Evolutionary conservation across 2,329 filamentous ascomycete species (phyloP).

Genomic region (Pseudogymnoascus sp.): DNA sequence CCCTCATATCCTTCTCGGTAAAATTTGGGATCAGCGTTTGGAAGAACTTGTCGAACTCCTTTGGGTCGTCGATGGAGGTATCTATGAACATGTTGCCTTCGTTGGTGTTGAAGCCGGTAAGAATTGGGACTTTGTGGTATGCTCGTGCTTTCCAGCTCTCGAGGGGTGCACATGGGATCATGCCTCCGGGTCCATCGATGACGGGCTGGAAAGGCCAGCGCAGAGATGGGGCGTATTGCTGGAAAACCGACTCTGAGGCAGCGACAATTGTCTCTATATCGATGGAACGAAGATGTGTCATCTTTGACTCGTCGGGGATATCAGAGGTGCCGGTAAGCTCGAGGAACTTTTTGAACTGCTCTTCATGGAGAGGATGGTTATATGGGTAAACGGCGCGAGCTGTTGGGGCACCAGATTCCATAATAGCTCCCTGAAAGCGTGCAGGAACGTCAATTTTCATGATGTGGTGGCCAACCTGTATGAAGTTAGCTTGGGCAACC

Average conservation of each 20-base stretch:
- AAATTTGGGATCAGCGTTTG: slow-evolving; percentile 50
- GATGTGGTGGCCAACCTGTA: slow-evolving; percentile 58
- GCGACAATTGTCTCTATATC: slow-evolving; percentile 31
- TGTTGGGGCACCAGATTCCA: slow-evolving; percentile 49
- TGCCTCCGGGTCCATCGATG: slow-evolving; percentile 46
- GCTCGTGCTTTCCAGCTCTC: slow-evolving; percentile 46
- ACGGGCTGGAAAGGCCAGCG: slow-evolving; percentile 62
- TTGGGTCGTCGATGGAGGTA: slow-evolving; percentile 34
- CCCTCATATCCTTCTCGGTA: slow-evolving; percentile 40
- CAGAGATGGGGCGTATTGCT: slow-evolving; percentile 34
- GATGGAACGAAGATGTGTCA: slow-evolving; percentile 41
- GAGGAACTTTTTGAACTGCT: slow-evolving; percentile 49
- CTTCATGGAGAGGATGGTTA: slow-evolving; percentile 47
- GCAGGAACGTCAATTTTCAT: slow-evolving; percentile 35
- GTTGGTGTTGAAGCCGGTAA: slow-evolving; percentile 64
- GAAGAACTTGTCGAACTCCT: slow-evolving; percentile 54
- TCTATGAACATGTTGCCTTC: slow-evolving; percentile 61
- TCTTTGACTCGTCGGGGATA: slow-evolving; percentile 37
- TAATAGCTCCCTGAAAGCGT: slow-evolving; percentile 44
- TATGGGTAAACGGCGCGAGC: slow-evolving; percentile 45
- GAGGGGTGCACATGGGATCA: slow-evolving; percentile 50
- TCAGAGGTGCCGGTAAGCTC: slow-evolving; percentile 41
- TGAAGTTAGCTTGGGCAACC: slow-evolving; percentile 11
- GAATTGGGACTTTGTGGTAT: slow-evolving; percentile 50
- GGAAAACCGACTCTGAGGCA: slow-evolving; percentile 38